Base-by-base conservation (phyloP, 805 yeast genomes). In the Lachancea nothofagi region DNA sequence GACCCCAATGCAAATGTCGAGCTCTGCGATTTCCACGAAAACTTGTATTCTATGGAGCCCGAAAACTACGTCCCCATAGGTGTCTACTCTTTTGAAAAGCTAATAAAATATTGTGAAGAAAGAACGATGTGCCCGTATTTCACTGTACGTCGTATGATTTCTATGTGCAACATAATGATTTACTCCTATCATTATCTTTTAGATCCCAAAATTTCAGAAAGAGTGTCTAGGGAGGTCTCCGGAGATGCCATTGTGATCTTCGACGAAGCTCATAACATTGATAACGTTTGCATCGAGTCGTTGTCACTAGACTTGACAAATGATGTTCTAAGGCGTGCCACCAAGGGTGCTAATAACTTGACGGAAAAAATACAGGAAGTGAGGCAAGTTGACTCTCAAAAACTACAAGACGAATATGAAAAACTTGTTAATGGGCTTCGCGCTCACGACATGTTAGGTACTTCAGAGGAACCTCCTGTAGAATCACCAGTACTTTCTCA, bases 221-320 rank as follows among this genome's bases (percentile, higher is more conserved):
- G 98, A 45, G 99, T 93, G 15, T 88, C 97, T 4, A 77, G 74
- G 47, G 97, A 93, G 56, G 73, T 93, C 36, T 84, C 95, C 14
- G 86, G 88, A 50, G 97, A 93, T 55, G 76, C 94, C 40, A 93
- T 93, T 44, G 83, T 93, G 46, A 94, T 93, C 28, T 93, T 93
- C 58, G 99, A 93, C 66, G 99, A 93, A 67, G 98, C 98, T 34
- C 99, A 93, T 62, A 93, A 93, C 65, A 93, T 93, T 41, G 98
- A 93, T 71, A 93, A 93, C 70, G 99, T 93, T 42, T 93, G 99
- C 67, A 93, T 93, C 42, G 99, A 93, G 62, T 85, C 97, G 0
- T 64, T 93, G 29, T 86, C 96, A 5, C 72, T 93, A 35, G 97
- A 93, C 57, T 66, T 93, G 47, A 93, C 97, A 0, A 95, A 88